Evolutionary conservation across 352 stramenopile genomes (phyloP).

Genomic region (Labyrinthula sp.): DNA sequence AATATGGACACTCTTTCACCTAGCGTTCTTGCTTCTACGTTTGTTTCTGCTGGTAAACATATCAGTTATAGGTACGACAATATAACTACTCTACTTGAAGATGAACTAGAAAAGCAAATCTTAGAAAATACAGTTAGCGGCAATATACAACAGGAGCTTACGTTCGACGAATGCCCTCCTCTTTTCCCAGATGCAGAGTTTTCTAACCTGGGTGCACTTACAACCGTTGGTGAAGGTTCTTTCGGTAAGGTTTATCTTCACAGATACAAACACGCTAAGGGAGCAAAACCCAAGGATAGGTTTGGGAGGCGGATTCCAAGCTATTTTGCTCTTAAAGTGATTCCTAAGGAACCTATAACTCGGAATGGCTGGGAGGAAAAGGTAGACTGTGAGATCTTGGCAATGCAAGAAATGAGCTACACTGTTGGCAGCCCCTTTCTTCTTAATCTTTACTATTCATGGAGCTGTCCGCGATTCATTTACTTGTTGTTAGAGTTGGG

Average conservation of each 20-base stretch:
- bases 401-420: slow-evolving; percentile 56
- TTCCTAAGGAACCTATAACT: slow-evolving; percentile 67
- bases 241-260: slow-evolving; percentile 72
- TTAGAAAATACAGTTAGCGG: too few relatives aligned
- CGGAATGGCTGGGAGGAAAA: slow-evolving; percentile 68
- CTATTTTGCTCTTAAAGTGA: slow-evolving; percentile 59
- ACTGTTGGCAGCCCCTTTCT: slow-evolving; percentile 50
- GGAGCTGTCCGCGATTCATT: slow-evolving; percentile 61
- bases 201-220: too few relatives aligned
- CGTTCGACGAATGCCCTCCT: too few relatives aligned
- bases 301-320: background rate
- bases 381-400: slow-evolving; percentile 67
- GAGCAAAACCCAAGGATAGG: slow-evolving; percentile 58
- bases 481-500: slow-evolving; percentile 77
- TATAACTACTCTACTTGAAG: too few relatives aligned
- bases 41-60: too few relatives aligned
- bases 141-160: too few relatives aligned
- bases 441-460: slow-evolving; percentile 59
- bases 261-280: slow-evolving; percentile 62
- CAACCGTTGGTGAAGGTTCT: slow-evolving; percentile 69
- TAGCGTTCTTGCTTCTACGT: too few relatives aligned
- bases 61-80: too few relatives aligned
- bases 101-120: too few relatives aligned
- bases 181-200: too few relatives aligned
- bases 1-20: too few relatives aligned